Base-by-base conservation (phyloP, 2,329 filamentous ascomycete species). In the Alternaria longipes region DNA sequence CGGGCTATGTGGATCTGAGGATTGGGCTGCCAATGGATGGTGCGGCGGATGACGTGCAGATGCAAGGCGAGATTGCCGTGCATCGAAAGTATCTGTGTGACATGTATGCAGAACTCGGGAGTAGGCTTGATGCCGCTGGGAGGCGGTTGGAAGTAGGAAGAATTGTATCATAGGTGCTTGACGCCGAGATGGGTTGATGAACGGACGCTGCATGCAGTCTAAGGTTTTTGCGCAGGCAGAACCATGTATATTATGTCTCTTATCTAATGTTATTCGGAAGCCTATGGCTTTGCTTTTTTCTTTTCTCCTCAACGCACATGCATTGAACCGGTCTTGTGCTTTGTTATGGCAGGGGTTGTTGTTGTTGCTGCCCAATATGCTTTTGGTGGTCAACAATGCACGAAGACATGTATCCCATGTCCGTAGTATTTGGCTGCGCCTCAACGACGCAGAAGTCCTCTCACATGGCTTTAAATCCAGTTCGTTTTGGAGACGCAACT, bases 91-190 rank as follows among this genome's bases (percentile, higher is more conserved):
- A 72, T 1, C 36, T 75, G 1, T 60, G 55, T 60, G 59, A 70
- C 5, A 73, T 74, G 69, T 73, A 73, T 45, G 38, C 50, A 5
- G 68, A 74, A 16, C 36, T 74, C 16, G 63, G 60, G 0, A 52
- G 3, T 12, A 60, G 56, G 4, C 5, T 8, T 1, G 51, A 59
- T 51, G 28, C 32, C 3, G 36, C 51, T 14, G 62, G 55, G 6
- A 61, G 32, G 20, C 40, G 30, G 9, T 32, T 57, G 20, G 18
- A 42, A 8, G 45, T 55, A 14, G 34, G 8, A 3, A 34, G 28
- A 24, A 44, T 59, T 32, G 56, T 46, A 52, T 50, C 46, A 50
- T 50, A 50, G 14, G 18, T n/a, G 3, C 9, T 50, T 50, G 32
- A 38, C 14, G 46, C 12, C 1, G 16, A 11, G 46, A 52, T 16